These are phyloP conservation scores for Hypoxylon subgilvum DNA, from an alignment of 495 filamentous ascomycete genomes.

Conservation along the genomic window DNA sequence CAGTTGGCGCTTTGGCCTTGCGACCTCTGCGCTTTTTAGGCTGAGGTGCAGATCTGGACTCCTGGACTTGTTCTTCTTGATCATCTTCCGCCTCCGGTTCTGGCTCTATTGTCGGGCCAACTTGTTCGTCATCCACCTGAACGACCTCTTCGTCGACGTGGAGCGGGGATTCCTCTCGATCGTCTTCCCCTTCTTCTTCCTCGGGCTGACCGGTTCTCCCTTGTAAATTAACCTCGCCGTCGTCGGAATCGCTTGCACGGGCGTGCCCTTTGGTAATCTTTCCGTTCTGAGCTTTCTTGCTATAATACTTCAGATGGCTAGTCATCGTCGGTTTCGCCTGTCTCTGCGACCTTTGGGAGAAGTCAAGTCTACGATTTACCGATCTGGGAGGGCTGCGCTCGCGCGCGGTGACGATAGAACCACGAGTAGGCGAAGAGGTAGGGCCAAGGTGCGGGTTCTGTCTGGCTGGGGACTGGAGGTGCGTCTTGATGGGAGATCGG, in stretches of 20 bases:
- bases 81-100: conserved; percentile 36
- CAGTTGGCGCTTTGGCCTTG: conserved; percentile 38
- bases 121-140: conserved; percentile 13
- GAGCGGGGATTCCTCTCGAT: conserved; percentile 45
- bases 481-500: conserved; percentile 62
- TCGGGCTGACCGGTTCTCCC: conserved; percentile 11
- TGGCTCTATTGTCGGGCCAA: conserved; percentile 16
- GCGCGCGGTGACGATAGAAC: conserved; percentile 35
- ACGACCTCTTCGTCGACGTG: conserved; percentile 40
- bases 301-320: conserved; percentile 36
- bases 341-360: conserved; percentile 35
- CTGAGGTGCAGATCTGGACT: conserved; percentile 20
- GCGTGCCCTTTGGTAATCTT: conserved; percentile 24
- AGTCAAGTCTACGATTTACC: conserved; percentile 52
- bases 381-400: conserved; percentile 30
- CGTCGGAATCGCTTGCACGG: conserved; percentile 18
- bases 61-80: conserved; percentile 30
- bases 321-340: conserved; percentile 22
- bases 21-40: conserved; percentile 40
- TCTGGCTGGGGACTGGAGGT: conserved; percentile 62
- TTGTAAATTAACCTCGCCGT: conserved; percentile 28
- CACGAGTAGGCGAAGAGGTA: conserved; percentile 50
- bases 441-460: conserved; percentile 53
- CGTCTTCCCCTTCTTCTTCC: conserved; percentile 20
- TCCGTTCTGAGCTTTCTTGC: conserved; percentile 14